Evolutionary conservation across 2,329 filamentous ascomycete species (phyloP).

Genomic region (Thelonectria discophora): DNA sequence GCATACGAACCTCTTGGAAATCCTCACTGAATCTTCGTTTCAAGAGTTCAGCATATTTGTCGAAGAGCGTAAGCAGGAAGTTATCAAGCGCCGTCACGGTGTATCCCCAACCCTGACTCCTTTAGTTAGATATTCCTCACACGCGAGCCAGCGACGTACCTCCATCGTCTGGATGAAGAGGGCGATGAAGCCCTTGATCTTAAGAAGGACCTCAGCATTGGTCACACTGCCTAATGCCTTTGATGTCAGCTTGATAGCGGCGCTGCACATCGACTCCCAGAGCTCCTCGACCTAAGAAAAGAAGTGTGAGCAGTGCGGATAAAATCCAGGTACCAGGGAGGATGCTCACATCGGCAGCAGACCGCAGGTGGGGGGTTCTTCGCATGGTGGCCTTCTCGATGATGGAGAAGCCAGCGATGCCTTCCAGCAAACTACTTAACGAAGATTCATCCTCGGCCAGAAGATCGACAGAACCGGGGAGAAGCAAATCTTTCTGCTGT

Average conservation of each 20-base stretch:
- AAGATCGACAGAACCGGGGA: conserved; percentile 80
- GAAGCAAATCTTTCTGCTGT: conserved; percentile 88
- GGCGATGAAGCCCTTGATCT: conserved; percentile 91
- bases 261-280: conserved; percentile 97
- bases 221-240: conserved; percentile 81
- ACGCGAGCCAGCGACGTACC: conserved; percentile 77
- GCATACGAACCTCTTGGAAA: conserved; percentile 78
- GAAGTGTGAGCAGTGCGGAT: conserved; percentile 16
- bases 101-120: conserved; percentile 90
- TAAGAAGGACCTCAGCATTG: conserved; percentile 89
- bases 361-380: conserved; percentile 82
- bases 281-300: conserved; percentile 83
- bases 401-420: conserved; percentile 95
- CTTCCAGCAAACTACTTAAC: conserved; percentile 89
- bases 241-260: conserved; percentile 82
- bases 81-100: conserved; percentile 82
- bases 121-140: conserved; percentile 72
- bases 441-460: conserved; percentile 84
- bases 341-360: conserved; percentile 76
- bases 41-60: conserved; percentile 91
- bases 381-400: conserved; percentile 95
- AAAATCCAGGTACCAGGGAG: neutral
- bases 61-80: conserved; percentile 87
- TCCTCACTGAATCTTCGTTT: conserved; percentile 94
- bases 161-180: conserved; percentile 99